Conservation (phyloP, 352 stramenopile genomes). For the Globisporangium emineosum region DNA sequence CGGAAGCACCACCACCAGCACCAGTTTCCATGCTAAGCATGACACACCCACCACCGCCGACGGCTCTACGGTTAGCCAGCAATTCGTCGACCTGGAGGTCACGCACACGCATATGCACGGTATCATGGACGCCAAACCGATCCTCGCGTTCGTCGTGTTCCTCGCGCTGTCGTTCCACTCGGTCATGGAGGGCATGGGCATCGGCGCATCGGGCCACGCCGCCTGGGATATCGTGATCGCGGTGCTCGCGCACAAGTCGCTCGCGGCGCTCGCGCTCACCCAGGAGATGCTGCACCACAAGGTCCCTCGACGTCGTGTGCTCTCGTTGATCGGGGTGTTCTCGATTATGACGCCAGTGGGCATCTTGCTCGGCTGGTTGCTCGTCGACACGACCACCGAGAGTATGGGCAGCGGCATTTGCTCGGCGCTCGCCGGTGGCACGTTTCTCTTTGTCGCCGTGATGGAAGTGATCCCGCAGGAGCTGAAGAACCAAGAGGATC, state of each 20-base stretch:
- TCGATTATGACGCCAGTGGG: slow-evolving; percentile 73
- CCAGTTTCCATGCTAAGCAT: neutral
- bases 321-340: slow-evolving; percentile 52
- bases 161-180: slow-evolving; percentile 82
- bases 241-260: slow-evolving; percentile 81
- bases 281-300: slow-evolving; percentile 73
- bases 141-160: slow-evolving; percentile 75
- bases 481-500: slow-evolving; percentile 48
- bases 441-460: slow-evolving; percentile 76
- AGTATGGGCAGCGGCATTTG: slow-evolving; percentile 59
- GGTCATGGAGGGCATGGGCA: slow-evolving; percentile 82
- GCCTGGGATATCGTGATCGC: slow-evolving; percentile 79
- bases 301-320: slow-evolving; percentile 32
- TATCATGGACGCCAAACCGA: slow-evolving; percentile 57
- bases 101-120: slow-evolving; percentile 60
- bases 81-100: slow-evolving; percentile 20
- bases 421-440: slow-evolving; percentile 71
- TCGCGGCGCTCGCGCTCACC: slow-evolving; percentile 68
- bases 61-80: neutral
- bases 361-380: slow-evolving; percentile 56
- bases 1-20: neutral
- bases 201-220: slow-evolving; percentile 51
- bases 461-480: slow-evolving; percentile 85
- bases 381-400: slow-evolving; percentile 41
- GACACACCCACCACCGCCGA: neutral